phyloP scores from a whole-genome alignment of 202 grass and related monocot species.

The Sporobolus alterniflorus region DNA sequence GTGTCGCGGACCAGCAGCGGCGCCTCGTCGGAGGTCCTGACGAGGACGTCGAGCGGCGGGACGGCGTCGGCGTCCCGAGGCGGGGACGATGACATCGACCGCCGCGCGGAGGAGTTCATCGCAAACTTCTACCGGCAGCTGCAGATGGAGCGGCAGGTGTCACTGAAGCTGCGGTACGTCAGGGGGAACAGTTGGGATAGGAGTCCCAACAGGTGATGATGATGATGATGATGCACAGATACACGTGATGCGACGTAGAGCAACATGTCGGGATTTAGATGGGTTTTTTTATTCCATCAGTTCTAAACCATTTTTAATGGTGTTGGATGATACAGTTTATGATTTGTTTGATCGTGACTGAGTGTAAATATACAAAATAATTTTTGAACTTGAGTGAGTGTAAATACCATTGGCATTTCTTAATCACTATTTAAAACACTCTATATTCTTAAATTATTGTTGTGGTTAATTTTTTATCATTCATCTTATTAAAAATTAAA shows the following conservation, averaged over 20 bases:
- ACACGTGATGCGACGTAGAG: background rate
- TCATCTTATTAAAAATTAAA: no score
- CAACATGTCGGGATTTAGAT: conserved; percentile 21
- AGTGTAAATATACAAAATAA: background rate
- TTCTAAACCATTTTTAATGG: background rate
- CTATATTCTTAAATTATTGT: no score
- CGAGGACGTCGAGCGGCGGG: conserved; percentile 24
- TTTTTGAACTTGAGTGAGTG: background rate
- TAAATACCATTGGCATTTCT: background rate
- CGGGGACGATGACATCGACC: conserved; percentile 53
- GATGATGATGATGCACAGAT: background rate
- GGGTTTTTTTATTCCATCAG: conserved; percentile 34
- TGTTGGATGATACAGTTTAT: background rate
- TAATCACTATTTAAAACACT: background rate
- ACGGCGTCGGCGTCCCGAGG: conserved; percentile 3
- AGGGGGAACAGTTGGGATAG: conserved; percentile 43
- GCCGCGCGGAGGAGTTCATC: conserved; percentile 70
- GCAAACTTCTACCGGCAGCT: conserved; percentile 69
- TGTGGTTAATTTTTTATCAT: no score
- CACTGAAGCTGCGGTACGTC: conserved; percentile 65
- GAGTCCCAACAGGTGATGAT: background rate
- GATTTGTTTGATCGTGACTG: background rate
- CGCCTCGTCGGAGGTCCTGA: conserved; percentile 19
- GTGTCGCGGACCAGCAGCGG: conserved; percentile 47
- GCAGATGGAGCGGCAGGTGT: conserved; percentile 84